Evolutionary conservation across 371 early-diverging fungal genomes (phyloP), one percentile per base, ranked within the genome.

Genomic region (Circinella minor): DNA sequence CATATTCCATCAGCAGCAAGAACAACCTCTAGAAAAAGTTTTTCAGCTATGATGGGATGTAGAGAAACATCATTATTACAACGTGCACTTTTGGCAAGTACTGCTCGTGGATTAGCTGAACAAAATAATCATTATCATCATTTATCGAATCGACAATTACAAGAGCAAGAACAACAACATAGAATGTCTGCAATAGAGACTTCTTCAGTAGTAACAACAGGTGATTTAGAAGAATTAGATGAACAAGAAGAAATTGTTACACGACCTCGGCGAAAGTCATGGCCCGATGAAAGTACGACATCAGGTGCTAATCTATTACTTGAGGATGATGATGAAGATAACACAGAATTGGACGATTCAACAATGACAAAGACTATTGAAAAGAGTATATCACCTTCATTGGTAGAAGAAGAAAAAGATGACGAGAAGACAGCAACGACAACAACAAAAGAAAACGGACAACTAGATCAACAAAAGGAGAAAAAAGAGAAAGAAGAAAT

Each of bases 61-160:
- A 66, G 62, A 61, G 75, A 75, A 62, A 64, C 66, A 2, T 71
- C 75, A 0, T 63, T 83, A 20, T 61, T 83, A 15, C 83, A 83
- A 75, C 79, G 79, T 51, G 81, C 72, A 3, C 62, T 75, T 18
- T 43, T 75, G 51, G 75, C 75, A n/a, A 75, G 70, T 51, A 69
- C 70, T 27, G 55, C 27, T 46, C 68, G 37, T 62, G 73, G 37
- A 37, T 49, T 17, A 57, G 75, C 80, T n/a, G 66, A 77, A 20
- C 76, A 14, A 6, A 43, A 43, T 11, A 43, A 43, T 43, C 43
- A 9, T 43, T 11, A 43, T 9, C 43, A 43, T 11, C 11, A 43
- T 9, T 1, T 6, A 43, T 27, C 27, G 27, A 27, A 27, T 27
- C 27, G 27, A 27, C 43, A 43, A 43, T 43, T 43, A 2, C 43